Percentiles rank a stretch among this genome's conserved stretches.
These are phyloP conservation scores for Thyridium curvatum DNA, from an alignment of 2,329 filamentous ascomycete species.

Conservation along the genomic window DNA sequence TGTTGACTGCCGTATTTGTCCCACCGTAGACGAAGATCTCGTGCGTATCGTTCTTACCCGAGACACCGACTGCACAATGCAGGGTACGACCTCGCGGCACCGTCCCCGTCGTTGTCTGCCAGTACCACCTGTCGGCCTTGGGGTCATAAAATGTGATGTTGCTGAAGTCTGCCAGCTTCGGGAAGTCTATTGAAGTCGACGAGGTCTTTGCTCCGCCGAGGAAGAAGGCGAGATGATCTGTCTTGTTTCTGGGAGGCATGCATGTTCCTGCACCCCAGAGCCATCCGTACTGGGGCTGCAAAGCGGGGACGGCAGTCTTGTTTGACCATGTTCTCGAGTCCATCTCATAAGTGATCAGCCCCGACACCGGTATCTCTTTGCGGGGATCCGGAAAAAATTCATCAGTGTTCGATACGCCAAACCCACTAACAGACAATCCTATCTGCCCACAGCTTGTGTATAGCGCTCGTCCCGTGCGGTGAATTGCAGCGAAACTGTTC, in stretches of 20 bases:
- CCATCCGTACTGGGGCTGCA: neutral
- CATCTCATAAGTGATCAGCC: slow-evolving; percentile 1
- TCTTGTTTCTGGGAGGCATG: too few species aligned
- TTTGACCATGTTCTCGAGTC: neutral
- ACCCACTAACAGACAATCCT: too few species aligned
- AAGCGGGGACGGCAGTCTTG: neutral
- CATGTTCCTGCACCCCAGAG: neutral
- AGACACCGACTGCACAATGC: slow-evolving; percentile 5
- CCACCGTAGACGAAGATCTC: slow-evolving; percentile 12
- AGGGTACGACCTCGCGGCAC: slow-evolving; percentile 3
- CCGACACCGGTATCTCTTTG: neutral
- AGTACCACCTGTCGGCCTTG: slow-evolving; percentile 4
- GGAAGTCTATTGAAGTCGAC: too few species aligned
- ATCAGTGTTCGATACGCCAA: too few species aligned
- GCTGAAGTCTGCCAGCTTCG: slow-evolving; percentile 3
- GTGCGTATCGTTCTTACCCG: slow-evolving; percentile 6
- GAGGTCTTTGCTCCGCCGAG: slow-evolving; percentile 1
- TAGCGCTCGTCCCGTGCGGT: too few species aligned
- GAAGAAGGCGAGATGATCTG: neutral
- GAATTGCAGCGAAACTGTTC: neutral
- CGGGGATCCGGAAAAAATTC: neutral
- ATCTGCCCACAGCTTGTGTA: too few species aligned
- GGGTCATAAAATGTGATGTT: slow-evolving; percentile 10
- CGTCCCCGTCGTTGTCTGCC: slow-evolving; percentile 7
- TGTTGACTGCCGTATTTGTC: neutral